Evolutionary conservation across 2,329 filamentous ascomycete species (phyloP).

Genomic region (Ascosphaera aggregata): DNA sequence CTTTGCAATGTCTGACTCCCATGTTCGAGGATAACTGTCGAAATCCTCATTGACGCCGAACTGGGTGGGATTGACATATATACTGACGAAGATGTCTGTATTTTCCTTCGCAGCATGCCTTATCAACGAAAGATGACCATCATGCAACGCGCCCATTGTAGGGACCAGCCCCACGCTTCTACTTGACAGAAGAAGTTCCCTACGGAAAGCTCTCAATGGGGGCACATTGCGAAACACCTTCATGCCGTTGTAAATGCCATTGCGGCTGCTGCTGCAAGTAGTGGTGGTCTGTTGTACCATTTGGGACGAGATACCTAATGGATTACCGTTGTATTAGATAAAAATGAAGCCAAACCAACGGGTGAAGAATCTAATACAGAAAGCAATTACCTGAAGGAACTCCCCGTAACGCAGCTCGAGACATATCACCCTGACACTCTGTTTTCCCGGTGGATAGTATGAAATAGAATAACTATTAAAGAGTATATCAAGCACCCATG

Average conservation of each 20-base stretch:
- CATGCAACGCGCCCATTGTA: slow-evolving; percentile 94
- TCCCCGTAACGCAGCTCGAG: too few species aligned
- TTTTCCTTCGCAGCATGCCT: slow-evolving; percentile 65
- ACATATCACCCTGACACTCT: too few species aligned
- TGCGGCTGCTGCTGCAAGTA: slow-evolving; percentile 7
- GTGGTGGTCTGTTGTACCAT: slow-evolving; percentile 7
- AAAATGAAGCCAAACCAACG: too few species aligned
- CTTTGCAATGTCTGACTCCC: slow-evolving; percentile 49
- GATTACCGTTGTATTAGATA: too few species aligned
- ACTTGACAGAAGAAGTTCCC: slow-evolving; percentile 38
- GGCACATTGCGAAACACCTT: slow-evolving; percentile 51
- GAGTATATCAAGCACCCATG: too few species aligned
- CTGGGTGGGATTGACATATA: slow-evolving; percentile 94
- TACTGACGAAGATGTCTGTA: slow-evolving; percentile 67
- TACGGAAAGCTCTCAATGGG: slow-evolving; percentile 45
- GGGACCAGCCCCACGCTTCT: slow-evolving; percentile 71
- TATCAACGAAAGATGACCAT: slow-evolving; percentile 69
- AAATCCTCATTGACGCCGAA: slow-evolving; percentile 82
- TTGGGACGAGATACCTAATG: neutral
- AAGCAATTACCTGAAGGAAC: too few species aligned
- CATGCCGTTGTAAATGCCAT: slow-evolving; percentile 10
- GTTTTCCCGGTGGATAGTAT: too few species aligned
- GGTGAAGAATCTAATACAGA: too few species aligned
- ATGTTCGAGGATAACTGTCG: slow-evolving; percentile 70
- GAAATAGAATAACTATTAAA: too few species aligned